Evolutionary conservation across 1,284 basidiomycete genomes (phyloP).

Genomic region (Gomphus sp.): DNA sequence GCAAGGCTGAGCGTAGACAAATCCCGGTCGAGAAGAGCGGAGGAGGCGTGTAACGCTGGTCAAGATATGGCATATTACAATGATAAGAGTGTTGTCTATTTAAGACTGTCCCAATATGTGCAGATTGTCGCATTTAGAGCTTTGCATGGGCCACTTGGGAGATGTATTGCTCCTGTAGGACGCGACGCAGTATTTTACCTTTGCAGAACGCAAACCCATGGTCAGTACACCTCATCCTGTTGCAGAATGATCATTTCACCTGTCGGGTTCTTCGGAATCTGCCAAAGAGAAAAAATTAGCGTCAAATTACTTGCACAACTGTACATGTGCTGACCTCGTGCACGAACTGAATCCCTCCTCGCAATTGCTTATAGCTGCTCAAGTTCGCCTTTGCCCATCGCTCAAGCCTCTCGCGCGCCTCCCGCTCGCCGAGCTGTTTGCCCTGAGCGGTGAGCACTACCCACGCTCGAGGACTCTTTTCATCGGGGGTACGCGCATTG

Average conservation of each 20-base stretch:
- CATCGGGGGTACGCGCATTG: slow-evolving; percentile 9
- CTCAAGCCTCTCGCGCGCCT: slow-evolving; percentile 39
- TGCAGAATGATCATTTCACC: background rate
- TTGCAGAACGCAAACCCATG: background rate
- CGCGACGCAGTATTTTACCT: slow-evolving; percentile 54
- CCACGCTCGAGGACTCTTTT: slow-evolving; percentile 63
- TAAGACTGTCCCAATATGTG: background rate
- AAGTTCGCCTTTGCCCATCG: slow-evolving; percentile 50
- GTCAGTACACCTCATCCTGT: too few species aligned
- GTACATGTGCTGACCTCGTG: slow-evolving; percentile 35
- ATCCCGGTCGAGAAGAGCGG: slow-evolving; percentile 85
- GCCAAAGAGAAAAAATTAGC: slow-evolving; percentile 1
- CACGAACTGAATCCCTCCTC: slow-evolving; percentile 60
- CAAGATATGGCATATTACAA: background rate
- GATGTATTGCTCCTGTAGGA: slow-evolving; percentile 46
- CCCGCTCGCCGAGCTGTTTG: slow-evolving; percentile 32
- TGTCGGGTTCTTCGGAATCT: slow-evolving; percentile 65
- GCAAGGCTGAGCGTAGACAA: slow-evolving; percentile 33
- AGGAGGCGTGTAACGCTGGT: slow-evolving; percentile 56
- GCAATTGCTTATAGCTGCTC: slow-evolving; percentile 63
- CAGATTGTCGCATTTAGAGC: background rate
- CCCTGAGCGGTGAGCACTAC: slow-evolving; percentile 52
- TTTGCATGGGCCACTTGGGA: background rate
- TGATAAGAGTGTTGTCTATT: background rate
- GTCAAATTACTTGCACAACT: background rate